Evolutionary conservation across 192 early-diverging fungal species (phyloP), one percentile per base, ranked within the genome.

Genomic region (Linnemannia exigua): DNA sequence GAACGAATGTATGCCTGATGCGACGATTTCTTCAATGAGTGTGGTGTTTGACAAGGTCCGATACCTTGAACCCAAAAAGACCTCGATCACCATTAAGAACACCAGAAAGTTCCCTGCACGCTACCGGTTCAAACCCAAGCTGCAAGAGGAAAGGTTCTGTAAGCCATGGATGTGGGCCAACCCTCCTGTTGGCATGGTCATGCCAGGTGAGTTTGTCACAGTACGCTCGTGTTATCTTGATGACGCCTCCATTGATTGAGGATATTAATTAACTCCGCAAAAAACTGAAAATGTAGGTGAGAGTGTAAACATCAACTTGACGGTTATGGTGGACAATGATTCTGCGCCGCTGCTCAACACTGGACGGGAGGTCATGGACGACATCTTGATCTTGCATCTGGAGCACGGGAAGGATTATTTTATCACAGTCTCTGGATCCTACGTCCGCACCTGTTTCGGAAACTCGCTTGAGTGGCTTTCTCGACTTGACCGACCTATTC

Each of bases 381-480:
- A 97, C 76, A 95, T 94, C 74, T 80, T 98, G n/a, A 92, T 99
- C 33, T 78, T 99, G 20, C 95, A 95, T 75, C 83, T 95, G 68
- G 93, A 95, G 67, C 92, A 95, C 38, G 94, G 96, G 16, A 95
- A 95, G 47, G 97, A 99, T 72, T 94, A 93, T 72, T 99, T 99
- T 84, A 88, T 99, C 15, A 87, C 92, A 7, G 90, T 97, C 12
- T 87, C 89, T 25, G 98, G 94, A 33, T 80, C 81, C 0, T 98
- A 97, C 86, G 75, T 90, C 41, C 88, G 90, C 3, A 95, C 95
- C 7, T 95, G 94, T 80, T 96, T 95, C 87, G 96, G 96, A 5
- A 91, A 90, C 79, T 89, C 87, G 0, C 74, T 99, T 38, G 94
- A 95, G 33, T 86, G 92, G 22, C 87, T 99, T 20, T 88, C 91